A percentile compares a stretch with the other conserved stretches of the same genome.
phyloP scores from a whole-genome alignment of 495 filamentous ascomycete species.

The Neurospora sp. region DNA sequence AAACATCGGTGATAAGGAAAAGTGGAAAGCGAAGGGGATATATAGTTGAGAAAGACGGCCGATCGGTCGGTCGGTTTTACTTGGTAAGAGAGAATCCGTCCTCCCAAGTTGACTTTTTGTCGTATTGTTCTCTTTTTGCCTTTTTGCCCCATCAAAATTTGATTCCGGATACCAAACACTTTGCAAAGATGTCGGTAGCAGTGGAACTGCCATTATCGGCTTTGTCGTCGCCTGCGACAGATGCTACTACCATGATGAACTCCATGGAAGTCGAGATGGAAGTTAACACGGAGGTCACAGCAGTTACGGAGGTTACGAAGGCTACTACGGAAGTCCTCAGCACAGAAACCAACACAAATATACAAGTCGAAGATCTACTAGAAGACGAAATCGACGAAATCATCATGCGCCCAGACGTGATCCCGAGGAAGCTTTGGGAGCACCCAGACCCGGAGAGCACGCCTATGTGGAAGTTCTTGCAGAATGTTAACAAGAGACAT shows the following conservation, averaged over 20 bases:
- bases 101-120: background rate
- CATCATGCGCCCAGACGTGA: background rate
- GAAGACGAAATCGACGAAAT: background rate
- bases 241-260: background rate
- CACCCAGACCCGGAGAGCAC: constrained; percentile 45
- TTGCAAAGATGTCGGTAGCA: background rate
- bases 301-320: background rate
- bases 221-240: background rate
- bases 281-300: background rate
- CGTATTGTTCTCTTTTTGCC: background rate
- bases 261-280: background rate
- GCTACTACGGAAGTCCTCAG: background rate
- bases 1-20: background rate
- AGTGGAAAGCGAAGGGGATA: background rate
- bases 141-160: background rate
- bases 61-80: background rate
- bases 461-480: constrained; percentile 41
- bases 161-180: background rate
- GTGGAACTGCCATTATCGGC: background rate
- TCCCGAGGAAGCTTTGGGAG: constrained; percentile 24
- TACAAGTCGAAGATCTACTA: background rate
- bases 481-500: constrained; percentile 35
- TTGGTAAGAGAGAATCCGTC: background rate
- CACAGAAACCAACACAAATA: background rate
- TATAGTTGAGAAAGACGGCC: background rate